Percentiles rank a stretch among this genome's conserved stretches.
Conservation (phyloP, 371 early-diverging fungal species). For the Circinella minor region DNA sequence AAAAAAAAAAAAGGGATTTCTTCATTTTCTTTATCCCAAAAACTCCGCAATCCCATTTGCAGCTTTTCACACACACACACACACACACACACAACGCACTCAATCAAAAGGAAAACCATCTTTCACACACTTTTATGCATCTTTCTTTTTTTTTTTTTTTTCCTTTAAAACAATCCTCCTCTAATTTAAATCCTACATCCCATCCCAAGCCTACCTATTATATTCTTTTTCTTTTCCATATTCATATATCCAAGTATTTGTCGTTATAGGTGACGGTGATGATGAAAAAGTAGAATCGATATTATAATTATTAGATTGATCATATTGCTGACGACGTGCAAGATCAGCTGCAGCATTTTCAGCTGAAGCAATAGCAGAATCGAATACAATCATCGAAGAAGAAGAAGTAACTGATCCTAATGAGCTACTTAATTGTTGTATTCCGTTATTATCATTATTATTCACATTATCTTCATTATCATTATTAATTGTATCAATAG, state of each 20-base stretch:
- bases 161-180: not conserved
- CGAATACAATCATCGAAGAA: constrained; percentile 16
- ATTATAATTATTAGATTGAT: no score
- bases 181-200: no score
- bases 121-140: not conserved
- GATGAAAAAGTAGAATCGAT: no score
- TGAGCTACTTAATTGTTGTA: constrained; percentile 12
- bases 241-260: constrained; percentile 19
- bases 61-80: not conserved
- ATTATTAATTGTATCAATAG: not conserved
- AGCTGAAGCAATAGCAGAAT: constrained; percentile 18
- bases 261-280: not conserved
- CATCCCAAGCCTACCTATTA: constrained; percentile 14
- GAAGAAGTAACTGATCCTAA: constrained; percentile 13
- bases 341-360: constrained; percentile 17
- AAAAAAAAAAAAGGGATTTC: no score
- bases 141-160: not conserved
- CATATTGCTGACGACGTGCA: not conserved
- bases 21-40: no score
- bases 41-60: no score
- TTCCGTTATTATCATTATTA: not conserved
- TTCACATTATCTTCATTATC: constrained; percentile 13
- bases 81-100: not conserved
- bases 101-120: not conserved
- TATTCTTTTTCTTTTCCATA: constrained; percentile 37